Conservation (phyloP, 192 early-diverging fungal species). For the Funneliformis mosseae region DNA sequence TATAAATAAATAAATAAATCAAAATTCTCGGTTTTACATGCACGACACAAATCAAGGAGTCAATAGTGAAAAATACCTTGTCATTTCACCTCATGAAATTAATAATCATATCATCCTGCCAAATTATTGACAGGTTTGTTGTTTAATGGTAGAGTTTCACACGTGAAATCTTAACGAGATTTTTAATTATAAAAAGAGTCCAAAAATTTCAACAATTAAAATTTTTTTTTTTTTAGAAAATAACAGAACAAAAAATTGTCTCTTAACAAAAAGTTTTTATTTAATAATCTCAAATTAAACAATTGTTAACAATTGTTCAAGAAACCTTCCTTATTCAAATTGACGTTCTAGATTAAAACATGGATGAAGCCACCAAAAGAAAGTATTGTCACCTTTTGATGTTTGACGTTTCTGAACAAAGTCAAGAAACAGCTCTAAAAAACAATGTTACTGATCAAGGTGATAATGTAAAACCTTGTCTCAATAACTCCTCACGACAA, state of each 20-base stretch:
- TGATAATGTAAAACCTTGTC: neutral
- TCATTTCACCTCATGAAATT: no score
- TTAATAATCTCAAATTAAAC: neutral
- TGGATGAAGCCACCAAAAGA: conserved; percentile 19
- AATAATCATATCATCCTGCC: no score
- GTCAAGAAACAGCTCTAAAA: neutral
- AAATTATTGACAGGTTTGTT: no score
- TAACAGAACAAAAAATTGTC: neutral
- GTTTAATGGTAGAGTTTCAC: neutral
- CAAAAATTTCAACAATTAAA: neutral
- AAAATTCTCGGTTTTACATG: no score
- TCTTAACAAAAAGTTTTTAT: neutral
- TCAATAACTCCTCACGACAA: neutral
- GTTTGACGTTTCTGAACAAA: neutral
- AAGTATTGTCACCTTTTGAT: conserved; percentile 28
- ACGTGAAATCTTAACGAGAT: neutral
- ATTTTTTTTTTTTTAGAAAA: neutral
- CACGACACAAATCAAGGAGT: no score
- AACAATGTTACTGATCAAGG: neutral
- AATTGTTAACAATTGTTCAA: neutral
- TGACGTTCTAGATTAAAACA: neutral
- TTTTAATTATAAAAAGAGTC: neutral
- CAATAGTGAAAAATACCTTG: no score
- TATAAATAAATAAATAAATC: no score
- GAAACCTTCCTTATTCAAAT: neutral